A percentile compares a stretch with the other conserved stretches of the same genome.
Conservation (phyloP, 2,329 filamentous ascomycete genomes). For the Paecilomyces niveus region DNA sequence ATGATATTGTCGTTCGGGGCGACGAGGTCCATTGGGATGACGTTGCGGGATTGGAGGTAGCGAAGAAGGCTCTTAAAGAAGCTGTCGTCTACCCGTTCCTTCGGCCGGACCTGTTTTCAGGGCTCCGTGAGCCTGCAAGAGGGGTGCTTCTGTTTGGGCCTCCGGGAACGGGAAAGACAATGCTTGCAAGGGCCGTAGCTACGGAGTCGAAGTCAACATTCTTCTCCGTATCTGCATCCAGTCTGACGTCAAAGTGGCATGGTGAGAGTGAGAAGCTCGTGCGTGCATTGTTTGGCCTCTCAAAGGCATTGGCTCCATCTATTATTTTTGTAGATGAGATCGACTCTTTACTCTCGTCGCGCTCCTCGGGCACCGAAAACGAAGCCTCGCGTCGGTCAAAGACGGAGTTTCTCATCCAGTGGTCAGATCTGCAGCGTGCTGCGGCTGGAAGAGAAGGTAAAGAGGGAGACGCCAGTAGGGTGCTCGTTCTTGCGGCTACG, state of each 20-base stretch:
- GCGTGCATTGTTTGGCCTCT: constrained; percentile 80
- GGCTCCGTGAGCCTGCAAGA: constrained; percentile 82
- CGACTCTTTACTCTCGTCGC: constrained; percentile 79
- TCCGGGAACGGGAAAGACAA: constrained; percentile 97
- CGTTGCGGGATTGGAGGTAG: constrained; percentile 80
- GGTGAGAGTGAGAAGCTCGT: constrained; percentile 97
- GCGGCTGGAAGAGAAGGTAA: constrained; percentile 78
- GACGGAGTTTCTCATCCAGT: constrained; percentile 96
- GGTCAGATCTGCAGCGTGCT: constrained; percentile 87
- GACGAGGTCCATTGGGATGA: constrained; percentile 95
- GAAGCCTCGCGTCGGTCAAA: constrained; percentile 92
- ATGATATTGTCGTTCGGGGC: constrained; percentile 89
- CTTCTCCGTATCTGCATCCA: constrained; percentile 93
- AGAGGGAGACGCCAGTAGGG: constrained; percentile 73
- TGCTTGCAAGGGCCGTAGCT: constrained; percentile 89
- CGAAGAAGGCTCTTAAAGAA: constrained; percentile 88
- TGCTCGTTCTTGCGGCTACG: constrained; percentile 88
- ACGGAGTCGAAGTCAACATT: constrained; percentile 94
- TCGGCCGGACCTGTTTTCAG: constrained; percentile 91
- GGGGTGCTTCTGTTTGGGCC: constrained; percentile 96
- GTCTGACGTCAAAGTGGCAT: constrained; percentile 89
- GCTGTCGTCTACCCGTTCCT: constrained; percentile 96
- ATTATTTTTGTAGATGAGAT: constrained; percentile 99
- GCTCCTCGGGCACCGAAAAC: constrained; percentile 72
- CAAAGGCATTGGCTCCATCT: constrained; percentile 79